Conservation (phyloP, 1,284 basidiomycete species). For the Erythrobasidium hasegawianum region DNA sequence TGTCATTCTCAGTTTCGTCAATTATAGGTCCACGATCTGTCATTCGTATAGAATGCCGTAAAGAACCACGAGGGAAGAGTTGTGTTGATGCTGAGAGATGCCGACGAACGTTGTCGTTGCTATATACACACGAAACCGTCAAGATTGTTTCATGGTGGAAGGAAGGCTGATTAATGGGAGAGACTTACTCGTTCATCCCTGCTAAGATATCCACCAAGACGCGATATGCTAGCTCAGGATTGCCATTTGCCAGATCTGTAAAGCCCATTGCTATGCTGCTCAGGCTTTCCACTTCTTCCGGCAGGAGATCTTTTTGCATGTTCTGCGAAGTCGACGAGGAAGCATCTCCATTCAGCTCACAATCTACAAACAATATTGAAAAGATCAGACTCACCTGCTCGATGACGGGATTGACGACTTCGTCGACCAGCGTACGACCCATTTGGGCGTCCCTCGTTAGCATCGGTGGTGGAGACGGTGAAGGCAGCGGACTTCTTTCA, state of each 20-base stretch:
- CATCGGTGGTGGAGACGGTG: slow-evolving; percentile 34
- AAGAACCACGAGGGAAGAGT: slow-evolving; percentile 61
- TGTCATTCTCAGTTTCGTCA: slow-evolving; percentile 57
- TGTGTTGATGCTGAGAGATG: slow-evolving; percentile 69
- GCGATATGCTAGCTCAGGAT: slow-evolving; percentile 77
- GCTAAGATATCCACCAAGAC: slow-evolving; percentile 82
- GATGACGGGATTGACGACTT: slow-evolving; percentile 72
- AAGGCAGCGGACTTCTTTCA: slow-evolving; percentile 37
- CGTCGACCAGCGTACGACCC: slow-evolving; percentile 68
- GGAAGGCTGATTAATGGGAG: background rate
- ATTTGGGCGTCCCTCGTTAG: slow-evolving; percentile 62
- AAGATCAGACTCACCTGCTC: slow-evolving; percentile 65
- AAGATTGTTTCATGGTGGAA: no score
- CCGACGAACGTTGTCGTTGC: slow-evolving; percentile 64
- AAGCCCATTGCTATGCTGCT: slow-evolving; percentile 87
- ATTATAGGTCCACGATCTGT: slow-evolving; percentile 35
- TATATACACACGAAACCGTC: no score
- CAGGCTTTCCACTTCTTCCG: slow-evolving; percentile 78
- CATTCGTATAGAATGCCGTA: slow-evolving; percentile 24
- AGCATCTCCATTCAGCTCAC: no score
- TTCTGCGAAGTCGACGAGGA: no score
- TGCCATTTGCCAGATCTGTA: slow-evolving; percentile 70
- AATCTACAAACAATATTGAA: no score
- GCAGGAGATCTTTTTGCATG: slow-evolving; percentile 68
- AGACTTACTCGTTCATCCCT: slow-evolving; percentile 78